Base-by-base conservation (phyloP, 768 basidiomycete species). In the Lactifluus rugatus region DNA sequence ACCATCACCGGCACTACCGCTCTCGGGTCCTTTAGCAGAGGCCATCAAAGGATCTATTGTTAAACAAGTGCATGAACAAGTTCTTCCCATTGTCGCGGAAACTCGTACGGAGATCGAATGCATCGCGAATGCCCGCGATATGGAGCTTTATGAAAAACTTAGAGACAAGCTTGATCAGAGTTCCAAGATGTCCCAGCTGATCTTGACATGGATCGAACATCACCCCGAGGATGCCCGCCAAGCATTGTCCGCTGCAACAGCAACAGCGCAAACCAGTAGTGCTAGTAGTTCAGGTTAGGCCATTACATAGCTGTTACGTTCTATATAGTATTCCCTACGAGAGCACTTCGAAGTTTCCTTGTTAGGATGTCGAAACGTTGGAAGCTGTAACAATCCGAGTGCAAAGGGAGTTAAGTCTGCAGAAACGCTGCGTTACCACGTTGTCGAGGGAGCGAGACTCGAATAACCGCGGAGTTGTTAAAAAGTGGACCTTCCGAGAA, bases 401-500 rank as follows among this genome's bases (percentile, higher is more conserved):
- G 34, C 34, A 34, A 34, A 34, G 34, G 3, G 11, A 13, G 34
- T 10, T 13, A 34, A 10, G 34, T 34, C 34, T 3, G 11, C 34
- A n/a, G n/a, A n/a, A n/a, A n/a, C n/a, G n/a, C n/a, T n/a, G n/a
- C n/a, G n/a, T n/a, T n/a, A n/a, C n/a, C n/a, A n/a, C n/a, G n/a
- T n/a, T n/a, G n/a, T n/a, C n/a, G n/a, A n/a, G n/a, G n/a, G n/a
- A n/a, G n/a, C n/a, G n/a, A n/a, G n/a, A n/a, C 31, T 11, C 34
- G 34, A 11, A 9, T 34, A 11, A 34, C 11, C 34, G 5, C 16
- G 5, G 4, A 5, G 37, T 39, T 39, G 16, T 26, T 49, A 74
- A 75, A 76, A 65, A 65, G n/a, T 78, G 77, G 77, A 78, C 77
- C 78, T 76, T 76, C 77, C 77, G 78, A 78, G 77, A 76, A 76